phyloP scores from a whole-genome alignment of 2,329 filamentous ascomycete genomes.

The Purpureocillium takamizusanense region DNA sequence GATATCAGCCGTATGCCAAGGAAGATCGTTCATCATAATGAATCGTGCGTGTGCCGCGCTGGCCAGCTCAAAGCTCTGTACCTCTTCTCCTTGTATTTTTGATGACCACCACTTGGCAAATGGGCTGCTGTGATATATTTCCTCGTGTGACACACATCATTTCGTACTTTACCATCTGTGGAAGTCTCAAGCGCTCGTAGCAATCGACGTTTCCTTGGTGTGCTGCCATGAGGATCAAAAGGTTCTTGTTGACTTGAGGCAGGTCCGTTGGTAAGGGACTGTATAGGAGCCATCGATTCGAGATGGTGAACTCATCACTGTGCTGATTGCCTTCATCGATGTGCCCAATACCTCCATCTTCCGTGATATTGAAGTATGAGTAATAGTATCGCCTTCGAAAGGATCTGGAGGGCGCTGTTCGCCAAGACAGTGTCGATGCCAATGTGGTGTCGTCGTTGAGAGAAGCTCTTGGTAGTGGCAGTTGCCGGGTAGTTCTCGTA shows the following conservation, averaged over 20 bases:
- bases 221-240: slow-evolving; percentile 25
- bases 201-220: slow-evolving; percentile 28
- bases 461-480: no score
- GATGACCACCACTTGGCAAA: slow-evolving; percentile 29
- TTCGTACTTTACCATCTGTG: no score
- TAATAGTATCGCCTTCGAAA: no score
- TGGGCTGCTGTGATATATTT: slow-evolving; percentile 26
- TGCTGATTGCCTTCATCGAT: no score
- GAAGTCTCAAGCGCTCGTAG: slow-evolving; percentile 24
- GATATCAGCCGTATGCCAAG: slow-evolving; percentile 3
- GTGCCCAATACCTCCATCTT: no score
- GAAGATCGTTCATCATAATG: slow-evolving; percentile 22
- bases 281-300: slow-evolving; percentile 9
- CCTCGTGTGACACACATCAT: slow-evolving; percentile 9
- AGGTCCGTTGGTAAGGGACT: slow-evolving; percentile 25
- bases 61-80: slow-evolving; percentile 9
- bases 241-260: slow-evolving; percentile 25
- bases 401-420: no score
- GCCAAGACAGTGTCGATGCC: no score
- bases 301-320: not conserved
- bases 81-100: no score
- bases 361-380: no score
- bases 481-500: slow-evolving; percentile 9
- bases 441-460: no score
- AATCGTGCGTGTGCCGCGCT: slow-evolving; percentile 12